Percentiles rank a stretch among this genome's conserved stretches.
Conservation (phyloP, 768 basidiomycete species). For the Trametes maxima region DNA sequence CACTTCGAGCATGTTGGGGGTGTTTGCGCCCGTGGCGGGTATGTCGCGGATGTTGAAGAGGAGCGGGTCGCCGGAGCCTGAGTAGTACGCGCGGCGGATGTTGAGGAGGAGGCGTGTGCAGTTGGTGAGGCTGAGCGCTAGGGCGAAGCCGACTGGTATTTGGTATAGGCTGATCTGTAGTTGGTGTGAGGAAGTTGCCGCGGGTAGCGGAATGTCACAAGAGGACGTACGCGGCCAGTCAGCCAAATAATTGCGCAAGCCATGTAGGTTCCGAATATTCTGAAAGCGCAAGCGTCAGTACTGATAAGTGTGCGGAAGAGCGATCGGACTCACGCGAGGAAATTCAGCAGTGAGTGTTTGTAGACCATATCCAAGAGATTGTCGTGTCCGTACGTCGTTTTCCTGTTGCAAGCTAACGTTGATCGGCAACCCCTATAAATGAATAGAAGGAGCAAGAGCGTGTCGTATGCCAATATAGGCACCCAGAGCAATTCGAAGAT, state of each 20-base stretch:
- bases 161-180: conserved; percentile 31
- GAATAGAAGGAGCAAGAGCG: conserved; percentile 31
- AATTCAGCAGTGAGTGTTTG: conserved; percentile 30
- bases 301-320: neutral
- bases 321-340: conserved; percentile 28
- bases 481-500: conserved; percentile 21
- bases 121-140: conserved; percentile 35
- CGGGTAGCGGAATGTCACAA: neutral
- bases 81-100: conserved; percentile 36
- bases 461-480: conserved; percentile 25
- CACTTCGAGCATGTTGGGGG: conserved; percentile 14
- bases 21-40: conserved; percentile 15
- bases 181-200: neutral
- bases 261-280: conserved; percentile 34
- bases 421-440: conserved; percentile 26
- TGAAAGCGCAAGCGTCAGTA: conserved; percentile 2
- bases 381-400: conserved; percentile 11
- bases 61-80: conserved; percentile 17
- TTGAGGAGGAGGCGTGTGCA: conserved; percentile 36
- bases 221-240: conserved; percentile 26
- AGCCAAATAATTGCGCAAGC: conserved; percentile 35
- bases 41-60: conserved; percentile 19
- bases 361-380: conserved; percentile 29
- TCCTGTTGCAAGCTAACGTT: neutral
- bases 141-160: conserved; percentile 34